A percentile compares a stretch with the other conserved stretches of the same genome.
These are phyloP conservation scores for Crataegus laevigata DNA, from an alignment of 306 rosid genomes.

Conservation along the genomic window DNA sequence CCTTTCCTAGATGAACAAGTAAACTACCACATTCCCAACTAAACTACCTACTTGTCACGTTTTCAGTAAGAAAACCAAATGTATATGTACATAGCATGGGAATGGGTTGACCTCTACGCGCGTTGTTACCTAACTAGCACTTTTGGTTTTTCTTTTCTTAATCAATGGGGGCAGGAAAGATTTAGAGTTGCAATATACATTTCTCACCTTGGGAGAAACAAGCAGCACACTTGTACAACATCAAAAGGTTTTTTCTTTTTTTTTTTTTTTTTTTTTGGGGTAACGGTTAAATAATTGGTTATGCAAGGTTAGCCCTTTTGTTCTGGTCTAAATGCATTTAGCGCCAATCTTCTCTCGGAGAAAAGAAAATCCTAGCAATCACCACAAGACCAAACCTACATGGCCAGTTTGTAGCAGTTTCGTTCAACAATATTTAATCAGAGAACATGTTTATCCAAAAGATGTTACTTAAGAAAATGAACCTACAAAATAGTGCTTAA, in stretches of 20 bases:
- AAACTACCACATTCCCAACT: not conserved
- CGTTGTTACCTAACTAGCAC: not conserved
- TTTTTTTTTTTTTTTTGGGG: too few species aligned
- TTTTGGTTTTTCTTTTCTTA: too few species aligned
- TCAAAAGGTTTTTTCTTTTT: too few species aligned
- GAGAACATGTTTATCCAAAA: too few species aligned
- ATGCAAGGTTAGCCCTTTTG: not conserved
- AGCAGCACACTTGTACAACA: not conserved
- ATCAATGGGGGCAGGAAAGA: not conserved
- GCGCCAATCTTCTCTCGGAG: not conserved
- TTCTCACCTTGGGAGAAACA: too few species aligned
- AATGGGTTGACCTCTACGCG: not conserved
- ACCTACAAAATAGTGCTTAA: too few species aligned
- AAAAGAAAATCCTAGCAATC: not conserved
- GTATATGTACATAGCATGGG: too few species aligned
- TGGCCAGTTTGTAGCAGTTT: too few species aligned
- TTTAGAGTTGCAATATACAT: too few species aligned
- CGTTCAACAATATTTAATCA: too few species aligned
- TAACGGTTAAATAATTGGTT: too few species aligned
- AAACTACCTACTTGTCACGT: not conserved
- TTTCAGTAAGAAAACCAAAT: not conserved
- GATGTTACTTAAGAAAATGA: too few species aligned
- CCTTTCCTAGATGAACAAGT: not conserved
- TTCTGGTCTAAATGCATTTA: not conserved
- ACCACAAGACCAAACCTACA: not conserved